Percentiles rank a stretch among this genome's conserved stretches.
Conservation (phyloP, 2,329 filamentous ascomycete genomes). For the Aspergillus sp. region DNA sequence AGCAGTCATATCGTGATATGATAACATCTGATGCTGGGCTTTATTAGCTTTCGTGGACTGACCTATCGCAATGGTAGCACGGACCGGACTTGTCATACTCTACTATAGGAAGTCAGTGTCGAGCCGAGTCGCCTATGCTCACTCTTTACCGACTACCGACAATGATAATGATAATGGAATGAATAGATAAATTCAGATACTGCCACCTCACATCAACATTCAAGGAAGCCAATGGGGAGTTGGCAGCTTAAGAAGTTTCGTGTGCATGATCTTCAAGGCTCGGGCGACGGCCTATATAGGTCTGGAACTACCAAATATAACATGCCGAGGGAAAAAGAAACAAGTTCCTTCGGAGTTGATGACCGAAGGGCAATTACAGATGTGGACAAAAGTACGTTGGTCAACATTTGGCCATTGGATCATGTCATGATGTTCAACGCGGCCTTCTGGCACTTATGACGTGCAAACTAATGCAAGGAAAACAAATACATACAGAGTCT, state of each 20-base stretch:
- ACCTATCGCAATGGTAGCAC: conserved; percentile 20
- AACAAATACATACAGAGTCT: conserved; percentile 24
- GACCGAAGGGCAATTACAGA: conserved; percentile 3
- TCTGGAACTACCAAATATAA: conserved; percentile 20
- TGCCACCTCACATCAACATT: background rate
- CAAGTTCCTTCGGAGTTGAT: conserved; percentile 5
- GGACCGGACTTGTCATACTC: conserved; percentile 19
- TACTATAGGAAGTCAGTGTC: conserved; percentile 2
- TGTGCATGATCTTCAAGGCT: conserved; percentile 1
- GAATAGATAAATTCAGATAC: background rate
- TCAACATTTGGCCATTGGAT: conserved; percentile 5
- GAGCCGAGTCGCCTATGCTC: background rate
- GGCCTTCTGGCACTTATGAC: conserved; percentile 22
- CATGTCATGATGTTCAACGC: conserved; percentile 15
- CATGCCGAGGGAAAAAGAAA: conserved; percentile 3
- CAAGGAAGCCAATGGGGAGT: background rate
- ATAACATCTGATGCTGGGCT: conserved; percentile 18
- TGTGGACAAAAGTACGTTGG: conserved; percentile 22
- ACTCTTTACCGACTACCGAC: background rate
- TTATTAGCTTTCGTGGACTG: conserved; percentile 16
- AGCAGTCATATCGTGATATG: conserved; percentile 24
- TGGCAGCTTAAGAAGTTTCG: conserved; percentile 1
- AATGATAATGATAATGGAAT: background rate
- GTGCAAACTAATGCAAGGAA: conserved; percentile 27
- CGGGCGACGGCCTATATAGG: conserved; percentile 5